Evolutionary conservation across 2,329 filamentous ascomycete species (phyloP).

Genomic region (Hymenoscyphus repandus): DNA sequence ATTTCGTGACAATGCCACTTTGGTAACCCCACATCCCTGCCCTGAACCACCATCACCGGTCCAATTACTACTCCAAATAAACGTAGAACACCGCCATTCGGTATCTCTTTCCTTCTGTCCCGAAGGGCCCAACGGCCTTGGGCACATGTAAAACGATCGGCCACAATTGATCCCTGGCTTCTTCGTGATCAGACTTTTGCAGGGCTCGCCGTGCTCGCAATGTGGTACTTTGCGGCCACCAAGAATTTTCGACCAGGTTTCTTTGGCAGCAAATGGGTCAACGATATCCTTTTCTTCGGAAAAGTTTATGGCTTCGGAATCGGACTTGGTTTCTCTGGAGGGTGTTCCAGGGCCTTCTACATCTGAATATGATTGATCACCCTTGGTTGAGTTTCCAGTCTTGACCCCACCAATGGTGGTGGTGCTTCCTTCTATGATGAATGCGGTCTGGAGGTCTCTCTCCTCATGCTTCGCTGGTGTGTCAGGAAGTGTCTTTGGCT

Average conservation of each 20-base stretch:
- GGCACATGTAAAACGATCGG: slow-evolving; percentile 60
- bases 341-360: too few relatives aligned
- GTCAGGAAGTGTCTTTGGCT: slow-evolving; percentile 43
- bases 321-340: too few relatives aligned
- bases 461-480: background rate
- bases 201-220: slow-evolving; percentile 87
- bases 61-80: slow-evolving; percentile 46
- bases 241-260: slow-evolving; percentile 82
- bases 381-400: too few relatives aligned
- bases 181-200: slow-evolving; percentile 77
- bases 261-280: slow-evolving; percentile 68
- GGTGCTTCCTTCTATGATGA: too few relatives aligned
- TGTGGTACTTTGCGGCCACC: slow-evolving; percentile 67
- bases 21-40: too few relatives aligned
- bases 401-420: too few relatives aligned
- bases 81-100: slow-evolving; percentile 83
- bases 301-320: background rate
- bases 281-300: slow-evolving; percentile 37
- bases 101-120: slow-evolving; percentile 80
- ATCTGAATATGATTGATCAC: too few relatives aligned
- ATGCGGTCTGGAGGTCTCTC: too few relatives aligned
- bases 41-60: too few relatives aligned
- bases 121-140: slow-evolving; percentile 73
- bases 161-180: slow-evolving; percentile 81
- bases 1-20: background rate